Conservation (phyloP, 805 yeast species). For the Candida endomychidarum region DNA sequence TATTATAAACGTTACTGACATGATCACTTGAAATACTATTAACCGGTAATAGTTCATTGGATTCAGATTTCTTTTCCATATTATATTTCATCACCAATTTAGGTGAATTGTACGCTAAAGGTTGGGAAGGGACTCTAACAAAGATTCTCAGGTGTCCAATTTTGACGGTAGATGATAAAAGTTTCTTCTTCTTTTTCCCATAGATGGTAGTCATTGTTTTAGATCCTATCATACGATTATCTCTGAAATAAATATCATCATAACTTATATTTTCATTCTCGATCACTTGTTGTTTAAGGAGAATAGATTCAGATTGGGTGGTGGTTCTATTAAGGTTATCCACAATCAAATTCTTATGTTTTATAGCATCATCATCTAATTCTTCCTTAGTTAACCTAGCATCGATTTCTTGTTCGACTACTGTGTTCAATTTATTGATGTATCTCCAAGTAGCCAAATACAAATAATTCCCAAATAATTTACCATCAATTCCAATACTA, state of each 20-base stretch:
- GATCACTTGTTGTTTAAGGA: constrained; percentile 11
- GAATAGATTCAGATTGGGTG: constrained; percentile 5
- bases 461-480: constrained; percentile 25
- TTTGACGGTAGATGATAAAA: constrained; percentile 31
- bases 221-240: constrained; percentile 30
- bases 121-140: constrained; percentile 33
- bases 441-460: constrained; percentile 34
- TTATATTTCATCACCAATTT: constrained; percentile 38
- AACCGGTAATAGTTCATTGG: constrained; percentile 18
- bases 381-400: constrained; percentile 28
- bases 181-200: constrained; percentile 38
- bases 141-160: constrained; percentile 36
- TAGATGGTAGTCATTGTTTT: constrained; percentile 22
- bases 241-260: constrained; percentile 15
- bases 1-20: constrained; percentile 32
- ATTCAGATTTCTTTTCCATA: constrained; percentile 11
- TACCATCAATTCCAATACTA: constrained; percentile 36
- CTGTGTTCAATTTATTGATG: constrained; percentile 26
- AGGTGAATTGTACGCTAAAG: constrained; percentile 38
- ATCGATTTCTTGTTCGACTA: constrained; percentile 39
- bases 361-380: constrained; percentile 27
- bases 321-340: constrained; percentile 12
- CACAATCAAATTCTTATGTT: constrained; percentile 30
- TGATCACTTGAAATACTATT: constrained; percentile 19
- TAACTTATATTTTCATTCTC: constrained; percentile 2